These are phyloP conservation scores for Penicillium dipodomyicola DNA, from an alignment of 495 filamentous ascomycete species.

Conservation along the genomic window DNA sequence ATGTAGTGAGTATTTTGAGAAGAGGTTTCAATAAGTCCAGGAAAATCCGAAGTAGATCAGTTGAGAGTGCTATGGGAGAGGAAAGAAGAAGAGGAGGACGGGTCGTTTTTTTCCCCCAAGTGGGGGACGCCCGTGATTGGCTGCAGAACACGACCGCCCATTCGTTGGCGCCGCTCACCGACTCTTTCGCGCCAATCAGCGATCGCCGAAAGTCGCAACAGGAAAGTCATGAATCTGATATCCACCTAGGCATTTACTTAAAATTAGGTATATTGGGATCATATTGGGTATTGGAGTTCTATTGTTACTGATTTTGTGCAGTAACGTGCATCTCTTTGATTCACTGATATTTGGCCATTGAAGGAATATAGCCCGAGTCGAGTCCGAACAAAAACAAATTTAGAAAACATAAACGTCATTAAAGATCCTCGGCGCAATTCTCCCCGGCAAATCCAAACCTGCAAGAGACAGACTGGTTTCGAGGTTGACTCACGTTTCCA, in stretches of 20 bases:
- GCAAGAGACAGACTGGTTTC: no score
- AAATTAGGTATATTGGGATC: not conserved
- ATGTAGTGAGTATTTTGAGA: not conserved
- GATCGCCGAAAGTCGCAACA: not conserved
- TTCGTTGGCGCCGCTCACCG: slow-evolving; percentile 41
- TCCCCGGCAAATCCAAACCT: not conserved
- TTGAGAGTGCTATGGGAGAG: slow-evolving; percentile 14
- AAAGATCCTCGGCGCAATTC: not conserved
- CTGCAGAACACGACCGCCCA: slow-evolving; percentile 17
- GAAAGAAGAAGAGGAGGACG: slow-evolving; percentile 34
- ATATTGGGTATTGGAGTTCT: not conserved
- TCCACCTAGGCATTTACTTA: not conserved
- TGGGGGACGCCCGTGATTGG: slow-evolving; percentile 32
- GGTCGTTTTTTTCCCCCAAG: slow-evolving; percentile 35
- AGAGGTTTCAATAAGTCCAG: slow-evolving; percentile 26
- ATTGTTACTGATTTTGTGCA: not conserved
- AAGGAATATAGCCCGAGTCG: not conserved
- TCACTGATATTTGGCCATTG: not conserved
- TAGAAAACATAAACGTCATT: slow-evolving; percentile 4
- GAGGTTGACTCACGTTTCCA: not conserved
- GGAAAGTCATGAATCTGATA: slow-evolving; percentile 1
- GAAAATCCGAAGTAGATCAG: slow-evolving; percentile 2
- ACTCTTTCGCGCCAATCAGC: slow-evolving; percentile 30
- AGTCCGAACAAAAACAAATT: slow-evolving; percentile 1
- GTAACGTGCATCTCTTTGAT: not conserved